Percentiles rank a stretch among this genome's conserved stretches.
Evolutionary conservation across 352 stramenopile species (phyloP).

Genomic region (Phytophthora citricola): DNA sequence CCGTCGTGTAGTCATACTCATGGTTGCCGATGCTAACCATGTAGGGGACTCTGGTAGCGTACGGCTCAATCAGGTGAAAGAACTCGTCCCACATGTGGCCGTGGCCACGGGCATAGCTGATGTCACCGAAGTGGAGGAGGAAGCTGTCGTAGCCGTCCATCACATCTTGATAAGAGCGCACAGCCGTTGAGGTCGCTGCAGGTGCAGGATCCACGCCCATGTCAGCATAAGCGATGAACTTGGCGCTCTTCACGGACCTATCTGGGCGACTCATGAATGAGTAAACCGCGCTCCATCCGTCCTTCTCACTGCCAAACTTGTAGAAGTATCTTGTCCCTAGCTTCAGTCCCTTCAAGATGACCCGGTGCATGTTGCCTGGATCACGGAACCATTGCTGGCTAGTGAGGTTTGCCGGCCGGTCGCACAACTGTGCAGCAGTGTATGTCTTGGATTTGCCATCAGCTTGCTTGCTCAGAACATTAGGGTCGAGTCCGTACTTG

Average conservation of each 20-base stretch:
- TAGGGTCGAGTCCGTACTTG: slow-evolving; percentile 46
- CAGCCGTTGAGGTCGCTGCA: slow-evolving; percentile 62
- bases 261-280: slow-evolving; percentile 62
- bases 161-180: slow-evolving; percentile 69
- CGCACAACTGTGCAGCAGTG: slow-evolving; percentile 69
- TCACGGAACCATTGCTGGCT: slow-evolving; percentile 78
- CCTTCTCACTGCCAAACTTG: slow-evolving; percentile 77
- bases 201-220: slow-evolving; percentile 79
- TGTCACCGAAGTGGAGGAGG: slow-evolving; percentile 79
- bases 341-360: slow-evolving; percentile 62
- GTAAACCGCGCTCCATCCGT: slow-evolving; percentile 74
- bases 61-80: slow-evolving; percentile 74
- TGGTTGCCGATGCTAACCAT: slow-evolving; percentile 85
- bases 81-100: slow-evolving; percentile 78
- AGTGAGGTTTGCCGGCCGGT: slow-evolving; percentile 63
- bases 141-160: slow-evolving; percentile 75
- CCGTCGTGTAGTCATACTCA: slow-evolving; percentile 78
- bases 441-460: slow-evolving; percentile 69
- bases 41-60: slow-evolving; percentile 76
- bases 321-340: slow-evolving; percentile 69
- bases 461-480: slow-evolving; percentile 32
- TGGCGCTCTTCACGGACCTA: slow-evolving; percentile 47
- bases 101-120: slow-evolving; percentile 73
- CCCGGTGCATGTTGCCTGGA: slow-evolving; percentile 81
- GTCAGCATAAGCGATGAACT: slow-evolving; percentile 86